phyloP scores from a whole-genome alignment of 2,329 filamentous ascomycete species.

The Penicillium sp. region DNA sequence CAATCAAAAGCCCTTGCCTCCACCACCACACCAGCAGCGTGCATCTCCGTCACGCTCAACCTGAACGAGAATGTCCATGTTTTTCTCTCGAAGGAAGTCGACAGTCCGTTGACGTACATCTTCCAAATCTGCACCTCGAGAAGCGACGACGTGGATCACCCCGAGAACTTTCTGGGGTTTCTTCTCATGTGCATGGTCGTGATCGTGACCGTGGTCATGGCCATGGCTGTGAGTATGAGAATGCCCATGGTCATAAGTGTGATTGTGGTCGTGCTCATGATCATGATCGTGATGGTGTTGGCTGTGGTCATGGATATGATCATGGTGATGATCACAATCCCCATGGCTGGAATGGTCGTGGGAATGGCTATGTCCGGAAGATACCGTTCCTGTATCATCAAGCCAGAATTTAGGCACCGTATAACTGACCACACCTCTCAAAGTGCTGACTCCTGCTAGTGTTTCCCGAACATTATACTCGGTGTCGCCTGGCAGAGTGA shows the following conservation, averaged over 20 bases:
- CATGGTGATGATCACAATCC: constrained; percentile 31
- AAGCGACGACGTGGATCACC: constrained; percentile 81
- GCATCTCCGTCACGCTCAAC: constrained; percentile 80
- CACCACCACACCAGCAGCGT: constrained; percentile 61
- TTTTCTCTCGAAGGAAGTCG: constrained; percentile 66
- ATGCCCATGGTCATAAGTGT: constrained; percentile 27
- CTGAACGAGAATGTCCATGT: constrained; percentile 81
- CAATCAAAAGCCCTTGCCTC: constrained; percentile 30
- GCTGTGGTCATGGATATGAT: constrained; percentile 32
- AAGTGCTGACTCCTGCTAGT: constrained; percentile 74
- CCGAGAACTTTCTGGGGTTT: constrained; percentile 59
- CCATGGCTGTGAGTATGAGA: constrained; percentile 30
- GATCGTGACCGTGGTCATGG: constrained; percentile 30
- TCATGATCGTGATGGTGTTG: constrained; percentile 31
- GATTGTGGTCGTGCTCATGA: constrained; percentile 30
- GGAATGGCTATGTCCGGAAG: constrained; percentile 40
- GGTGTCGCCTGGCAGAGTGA: constrained; percentile 78
- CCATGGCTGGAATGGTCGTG: constrained; percentile 31
- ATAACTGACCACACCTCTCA: constrained; percentile 83
- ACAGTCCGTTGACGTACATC: constrained; percentile 78
- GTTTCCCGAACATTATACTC: constrained; percentile 88
- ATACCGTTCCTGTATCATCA: constrained; percentile 60
- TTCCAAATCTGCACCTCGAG: constrained; percentile 69
- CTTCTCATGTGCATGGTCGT: constrained; percentile 31
- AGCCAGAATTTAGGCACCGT: constrained; percentile 89